Evolutionary conservation across 805 yeast genomes (phyloP).

Genomic region (Myxozyma vanderwaltii): DNA sequence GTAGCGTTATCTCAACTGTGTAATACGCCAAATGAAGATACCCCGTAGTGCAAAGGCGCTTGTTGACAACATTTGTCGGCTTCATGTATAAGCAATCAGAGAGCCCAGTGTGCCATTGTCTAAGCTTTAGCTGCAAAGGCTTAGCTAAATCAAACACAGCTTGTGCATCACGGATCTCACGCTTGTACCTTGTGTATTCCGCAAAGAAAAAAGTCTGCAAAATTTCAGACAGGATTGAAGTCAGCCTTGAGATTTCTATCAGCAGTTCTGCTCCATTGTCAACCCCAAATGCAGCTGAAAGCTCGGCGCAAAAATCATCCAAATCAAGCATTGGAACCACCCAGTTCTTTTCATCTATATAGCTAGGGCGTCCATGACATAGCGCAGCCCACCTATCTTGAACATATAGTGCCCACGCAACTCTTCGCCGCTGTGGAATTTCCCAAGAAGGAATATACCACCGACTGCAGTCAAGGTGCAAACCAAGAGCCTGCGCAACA

Average conservation of each 20-base stretch:
- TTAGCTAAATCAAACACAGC: constrained; percentile 32
- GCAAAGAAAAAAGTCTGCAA: constrained; percentile 29
- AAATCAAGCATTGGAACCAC: constrained; percentile 35
- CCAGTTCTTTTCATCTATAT: constrained; percentile 37
- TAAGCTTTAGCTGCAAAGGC: constrained; percentile 29
- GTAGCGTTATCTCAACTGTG: constrained; percentile 30
- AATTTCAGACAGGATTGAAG: constrained; percentile 33
- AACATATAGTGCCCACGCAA: constrained; percentile 39
- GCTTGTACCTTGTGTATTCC: constrained; percentile 30
- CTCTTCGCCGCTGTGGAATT: constrained; percentile 36
- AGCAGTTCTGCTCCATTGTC: constrained; percentile 32
- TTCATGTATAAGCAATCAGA: constrained; percentile 30
- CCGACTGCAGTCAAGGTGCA: constrained; percentile 37
- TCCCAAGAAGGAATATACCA: constrained; percentile 41
- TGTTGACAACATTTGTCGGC: constrained; percentile 20
- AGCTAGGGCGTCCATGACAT: constrained; percentile 37
- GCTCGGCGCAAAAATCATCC: constrained; percentile 36
- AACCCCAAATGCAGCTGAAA: constrained; percentile 25
- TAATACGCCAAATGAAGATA: constrained; percentile 34
- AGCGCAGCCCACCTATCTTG: constrained; percentile 38
- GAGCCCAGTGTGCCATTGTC: constrained; percentile 28
- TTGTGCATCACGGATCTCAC: constrained; percentile 26
- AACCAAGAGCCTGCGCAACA: constrained; percentile 36
- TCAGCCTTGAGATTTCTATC: constrained; percentile 29
- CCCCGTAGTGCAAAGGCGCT: constrained; percentile 30